Evolutionary conservation across 371 early-diverging fungal genomes (phyloP), one percentile per base, ranked within the genome.

Genomic region (Batkoa obscura): DNA sequence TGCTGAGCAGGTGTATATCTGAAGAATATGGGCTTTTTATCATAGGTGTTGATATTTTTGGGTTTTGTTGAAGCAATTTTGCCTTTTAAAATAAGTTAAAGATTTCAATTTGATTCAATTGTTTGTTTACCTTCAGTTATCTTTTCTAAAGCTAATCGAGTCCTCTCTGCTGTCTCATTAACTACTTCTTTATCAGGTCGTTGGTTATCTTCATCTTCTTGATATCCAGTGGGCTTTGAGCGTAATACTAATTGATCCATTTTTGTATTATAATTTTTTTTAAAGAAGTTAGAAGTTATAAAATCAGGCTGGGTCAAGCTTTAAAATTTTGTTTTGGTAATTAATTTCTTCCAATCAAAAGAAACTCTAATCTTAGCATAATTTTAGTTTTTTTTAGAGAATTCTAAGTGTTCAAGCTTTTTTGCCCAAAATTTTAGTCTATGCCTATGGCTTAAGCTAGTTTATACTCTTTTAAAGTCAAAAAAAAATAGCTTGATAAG

Each of bases 1-100:
- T 70, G 75, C 55, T 84, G 76, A 32, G 78, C 76, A 4, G 94
- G 92, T 52, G 92, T 92, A 70, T 96, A 96, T 58, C 88, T 77
- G 56, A 91, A 82, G 62, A 83, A 91, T 12, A 80, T 74, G 0
- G 92, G 23, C 23, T 64, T 61, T 53, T 75, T 74, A 52, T 75
- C 77, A 46, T 75, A 71, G 10, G 69, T 73, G 9, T 71, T 74
- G 6, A 76, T 73, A 56, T 65, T 76, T 59, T 81, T 85, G 32
- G 81, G 84, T 55, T 83, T 73, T 1, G 76, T 67, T 2, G 87
- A 79, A 50, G 76, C 67, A 57, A 85, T 79, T 56, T 84, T 83
- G 45, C 75, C 79, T 77, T 60, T 35, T 50, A 42, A 35, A 31
- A 31, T n/a, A 33, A 41, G 32, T n/a, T 2, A 34, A 38, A 57